phyloP scores from a whole-genome alignment of 1,284 basidiomycete species.

The Naganishia liquefaciens region DNA sequence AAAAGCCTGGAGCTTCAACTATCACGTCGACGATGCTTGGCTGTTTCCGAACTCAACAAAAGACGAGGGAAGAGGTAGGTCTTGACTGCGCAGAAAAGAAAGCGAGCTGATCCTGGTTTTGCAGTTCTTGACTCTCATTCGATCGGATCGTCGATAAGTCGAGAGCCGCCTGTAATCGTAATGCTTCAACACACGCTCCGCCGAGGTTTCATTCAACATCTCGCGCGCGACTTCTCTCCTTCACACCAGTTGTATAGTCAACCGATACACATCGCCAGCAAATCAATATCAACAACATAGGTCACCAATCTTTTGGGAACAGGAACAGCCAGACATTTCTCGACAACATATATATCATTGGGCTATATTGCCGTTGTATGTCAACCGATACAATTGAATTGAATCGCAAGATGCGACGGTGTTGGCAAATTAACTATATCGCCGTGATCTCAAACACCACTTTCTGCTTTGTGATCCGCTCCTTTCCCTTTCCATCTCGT shows the following conservation, averaged over 20 bases:
- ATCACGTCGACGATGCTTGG: constrained; percentile 99
- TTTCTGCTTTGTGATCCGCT: background rate
- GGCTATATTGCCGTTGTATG: constrained; percentile 15
- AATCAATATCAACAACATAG: background rate
- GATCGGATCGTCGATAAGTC: constrained; percentile 41
- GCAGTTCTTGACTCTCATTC: constrained; percentile 71
- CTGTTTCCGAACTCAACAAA: constrained; percentile 93
- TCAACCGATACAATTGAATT: constrained; percentile 28
- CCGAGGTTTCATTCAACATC: constrained; percentile 20
- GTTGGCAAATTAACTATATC: background rate
- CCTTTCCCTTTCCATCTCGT: background rate
- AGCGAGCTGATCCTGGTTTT: background rate
- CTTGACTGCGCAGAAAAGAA: no score
- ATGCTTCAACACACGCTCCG: background rate
- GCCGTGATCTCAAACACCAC: background rate
- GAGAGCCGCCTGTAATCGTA: no score
- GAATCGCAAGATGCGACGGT: background rate
- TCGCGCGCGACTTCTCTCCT: constrained; percentile 11
- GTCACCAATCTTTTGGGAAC: no score
- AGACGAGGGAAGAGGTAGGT: constrained; percentile 81
- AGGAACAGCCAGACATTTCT: background rate
- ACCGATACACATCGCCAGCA: constrained; percentile 22
- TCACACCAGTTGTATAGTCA: constrained; percentile 29
- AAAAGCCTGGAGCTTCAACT: constrained; percentile 94
- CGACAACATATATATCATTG: constrained; percentile 6